phyloP scores from a whole-genome alignment of 2,329 filamentous ascomycete species.

The Alternaria sp. region DNA sequence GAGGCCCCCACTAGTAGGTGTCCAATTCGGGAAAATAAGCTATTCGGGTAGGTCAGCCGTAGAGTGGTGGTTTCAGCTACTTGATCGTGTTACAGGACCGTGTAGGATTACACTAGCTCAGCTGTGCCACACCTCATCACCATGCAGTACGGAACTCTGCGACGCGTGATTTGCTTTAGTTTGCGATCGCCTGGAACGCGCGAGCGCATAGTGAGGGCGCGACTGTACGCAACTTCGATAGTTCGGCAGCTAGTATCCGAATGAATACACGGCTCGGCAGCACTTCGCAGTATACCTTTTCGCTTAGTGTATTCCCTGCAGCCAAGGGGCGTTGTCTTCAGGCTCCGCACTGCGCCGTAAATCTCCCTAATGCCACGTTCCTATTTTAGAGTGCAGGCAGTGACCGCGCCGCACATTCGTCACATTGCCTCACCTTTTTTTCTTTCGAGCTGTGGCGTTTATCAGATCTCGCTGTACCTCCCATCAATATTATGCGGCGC shows the following conservation, averaged over 20 bases:
- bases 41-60: constrained; percentile 22
- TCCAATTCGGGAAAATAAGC: constrained; percentile 9
- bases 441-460: neutral
- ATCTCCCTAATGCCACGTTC: constrained; percentile 22
- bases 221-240: constrained; percentile 7
- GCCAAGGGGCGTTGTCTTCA: constrained; percentile 14
- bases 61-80: constrained; percentile 20
- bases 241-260: constrained; percentile 14
- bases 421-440: constrained; percentile 5
- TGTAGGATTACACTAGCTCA: constrained; percentile 22
- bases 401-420: constrained; percentile 14
- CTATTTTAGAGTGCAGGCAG: constrained; percentile 16
- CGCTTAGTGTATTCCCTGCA: constrained; percentile 12
- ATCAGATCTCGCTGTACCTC: neutral
- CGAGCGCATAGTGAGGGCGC: constrained; percentile 2
- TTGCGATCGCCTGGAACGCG: constrained; percentile 1
- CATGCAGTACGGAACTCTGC: neutral
- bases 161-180: neutral
- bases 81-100: constrained; percentile 19
- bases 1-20: constrained; percentile 2
- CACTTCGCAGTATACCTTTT: constrained; percentile 13
- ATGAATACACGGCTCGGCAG: constrained; percentile 14
- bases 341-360: constrained; percentile 16
- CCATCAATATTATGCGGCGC: neutral
- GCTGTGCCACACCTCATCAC: constrained; percentile 6